Percentiles rank a stretch among this genome's conserved stretches.
phyloP scores from a whole-genome alignment of 495 filamentous ascomycete species.

The Cercophora sp. region DNA sequence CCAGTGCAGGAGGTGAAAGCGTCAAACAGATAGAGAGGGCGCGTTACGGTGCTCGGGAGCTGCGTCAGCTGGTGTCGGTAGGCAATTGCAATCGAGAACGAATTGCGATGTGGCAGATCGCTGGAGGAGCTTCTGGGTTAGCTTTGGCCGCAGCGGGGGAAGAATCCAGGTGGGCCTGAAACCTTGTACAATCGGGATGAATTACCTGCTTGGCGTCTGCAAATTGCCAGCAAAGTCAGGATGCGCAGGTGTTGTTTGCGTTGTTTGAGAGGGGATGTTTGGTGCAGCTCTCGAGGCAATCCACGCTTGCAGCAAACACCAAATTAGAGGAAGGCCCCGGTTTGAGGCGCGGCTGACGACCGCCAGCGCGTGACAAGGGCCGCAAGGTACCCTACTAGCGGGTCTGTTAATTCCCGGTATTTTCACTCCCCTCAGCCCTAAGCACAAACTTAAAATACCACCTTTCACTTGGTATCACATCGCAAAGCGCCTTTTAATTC shows the following conservation, averaged over 20 bases:
- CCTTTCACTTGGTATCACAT: no score
- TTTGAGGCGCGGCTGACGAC: constrained; percentile 12
- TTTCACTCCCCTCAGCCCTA: no score
- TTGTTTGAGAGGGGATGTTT: background rate
- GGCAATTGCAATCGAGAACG: no score
- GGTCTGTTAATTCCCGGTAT: background rate
- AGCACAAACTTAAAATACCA: no score
- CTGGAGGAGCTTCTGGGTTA: background rate
- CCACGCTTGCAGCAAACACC: constrained; percentile 4
- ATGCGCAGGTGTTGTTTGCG: constrained; percentile 1
- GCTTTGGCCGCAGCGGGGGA: background rate
- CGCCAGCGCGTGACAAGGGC: background rate
- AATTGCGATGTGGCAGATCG: background rate
- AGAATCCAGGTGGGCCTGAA: background rate
- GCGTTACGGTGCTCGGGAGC: background rate
- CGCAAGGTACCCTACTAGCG: constrained; percentile 1
- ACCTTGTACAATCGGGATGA: background rate
- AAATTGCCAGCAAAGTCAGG: background rate
- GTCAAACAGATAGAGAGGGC: background rate
- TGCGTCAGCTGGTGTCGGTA: background rate
- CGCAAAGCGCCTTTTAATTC: background rate
- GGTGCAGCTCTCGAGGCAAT: constrained; percentile 8
- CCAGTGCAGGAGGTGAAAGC: constrained; percentile 1
- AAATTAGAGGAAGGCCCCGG: constrained; percentile 5
- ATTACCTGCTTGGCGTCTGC: constrained; percentile 5